Evolutionary conservation across 2,329 filamentous ascomycete genomes (phyloP), one percentile per base, ranked within the genome.

Genomic region (Epichloe baconii): DNA sequence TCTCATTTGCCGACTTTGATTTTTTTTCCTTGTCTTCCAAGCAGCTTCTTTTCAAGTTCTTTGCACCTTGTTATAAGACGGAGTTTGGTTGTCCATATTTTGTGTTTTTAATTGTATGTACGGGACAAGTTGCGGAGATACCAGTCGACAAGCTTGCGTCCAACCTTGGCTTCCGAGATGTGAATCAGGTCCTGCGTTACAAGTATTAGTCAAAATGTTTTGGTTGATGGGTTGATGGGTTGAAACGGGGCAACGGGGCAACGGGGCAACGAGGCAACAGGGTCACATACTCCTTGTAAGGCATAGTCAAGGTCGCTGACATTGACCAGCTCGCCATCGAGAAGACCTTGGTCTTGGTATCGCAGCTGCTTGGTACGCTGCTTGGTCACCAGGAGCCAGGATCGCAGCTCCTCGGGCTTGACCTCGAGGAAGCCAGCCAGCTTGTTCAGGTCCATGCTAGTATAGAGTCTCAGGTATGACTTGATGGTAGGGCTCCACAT

Each of bases 381-480:
- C 82, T 98, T 98, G 78, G 94, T 97, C 57, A 98, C 89, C 56
- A 98, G 74, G 55, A 98, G 76, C 86, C 89, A 95, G 54, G 86
- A 86, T 61, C 93, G 85, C 58, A 98, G 79, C 74, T 95, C 89
- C 70, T 97, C 93, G n/a, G 91, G 85, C 71, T 95, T 84, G 53
- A 96, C 88, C 63, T 97, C 93, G 51, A 98, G 79, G 81, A 98
- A 98, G 54, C 90, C 90, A 55, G 93, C 88, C 55, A 98, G 83
- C 76, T 98, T 98, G 77, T 91, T 93, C 56, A 98, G 78, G 64
- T 98, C 93, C 91, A 98, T 97, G 60, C 93, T 98, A 44, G 93
- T 97, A 82, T 98, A 98, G 52, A 98, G 85, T 68, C 95, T 93
- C 60, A 98, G 82, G 77, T 98, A 98, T 56, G 90, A 96, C 78